Conservation (phyloP, 441 rosid genomes). For the Jatropha podagrica region DNA sequence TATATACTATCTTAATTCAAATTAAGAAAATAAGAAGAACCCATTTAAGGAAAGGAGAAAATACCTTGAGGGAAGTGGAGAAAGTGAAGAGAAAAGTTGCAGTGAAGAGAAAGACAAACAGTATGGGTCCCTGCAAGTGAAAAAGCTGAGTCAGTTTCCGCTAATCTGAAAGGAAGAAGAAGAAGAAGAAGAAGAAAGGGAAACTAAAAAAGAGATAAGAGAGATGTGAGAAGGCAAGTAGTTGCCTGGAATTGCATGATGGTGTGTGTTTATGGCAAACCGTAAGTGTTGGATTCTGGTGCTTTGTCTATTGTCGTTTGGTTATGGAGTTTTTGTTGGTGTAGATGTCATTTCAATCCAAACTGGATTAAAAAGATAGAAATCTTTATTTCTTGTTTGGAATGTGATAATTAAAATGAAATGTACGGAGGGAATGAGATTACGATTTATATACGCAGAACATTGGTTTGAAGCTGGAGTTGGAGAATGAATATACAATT, state of each 20-base stretch:
- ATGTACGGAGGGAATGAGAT: neutral
- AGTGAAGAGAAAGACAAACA: constrained; percentile 11
- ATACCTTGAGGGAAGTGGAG: constrained; percentile 27
- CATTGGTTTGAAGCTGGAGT: neutral
- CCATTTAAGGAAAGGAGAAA: neutral
- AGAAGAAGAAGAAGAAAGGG: too few relatives aligned
- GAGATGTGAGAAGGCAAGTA: neutral
- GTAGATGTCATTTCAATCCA: neutral
- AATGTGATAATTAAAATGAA: neutral
- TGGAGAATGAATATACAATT: neutral
- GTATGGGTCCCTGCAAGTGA: constrained; percentile 16
- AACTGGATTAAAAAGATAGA: neutral
- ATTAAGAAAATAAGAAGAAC: neutral
- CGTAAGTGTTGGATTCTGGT: constrained; percentile 12
- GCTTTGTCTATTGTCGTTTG: constrained; percentile 16
- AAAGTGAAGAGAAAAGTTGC: constrained; percentile 20
- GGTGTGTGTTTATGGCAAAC: neutral
- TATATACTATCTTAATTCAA: neutral
- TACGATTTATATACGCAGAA: too few relatives aligned
- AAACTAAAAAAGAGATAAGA: too few relatives aligned
- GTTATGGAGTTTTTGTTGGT: constrained; percentile 9
- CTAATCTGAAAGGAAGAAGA: neutral
- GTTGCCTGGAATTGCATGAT: constrained; percentile 26
- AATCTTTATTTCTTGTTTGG: neutral
- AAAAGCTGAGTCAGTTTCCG: constrained; percentile 5